Evolutionary conservation across 306 rosid genomes (phyloP).

Genomic region (Fagus sylvatica): DNA sequence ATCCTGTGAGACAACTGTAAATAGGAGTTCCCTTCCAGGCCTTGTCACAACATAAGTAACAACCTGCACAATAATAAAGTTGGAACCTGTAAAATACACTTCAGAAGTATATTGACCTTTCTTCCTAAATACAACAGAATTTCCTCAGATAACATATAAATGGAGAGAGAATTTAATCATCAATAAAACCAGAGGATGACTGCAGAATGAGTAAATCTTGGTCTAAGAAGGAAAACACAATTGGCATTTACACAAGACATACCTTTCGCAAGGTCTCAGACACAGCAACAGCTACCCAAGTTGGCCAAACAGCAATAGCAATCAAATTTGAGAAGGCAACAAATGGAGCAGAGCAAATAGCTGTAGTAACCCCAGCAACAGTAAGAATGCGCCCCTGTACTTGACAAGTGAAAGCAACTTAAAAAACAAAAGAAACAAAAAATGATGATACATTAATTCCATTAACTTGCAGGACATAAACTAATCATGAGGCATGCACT

Average conservation of each 20-base stretch:
- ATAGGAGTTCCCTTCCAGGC: conserved; percentile 93
- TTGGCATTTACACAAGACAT: conserved; percentile 15
- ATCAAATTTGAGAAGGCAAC: conserved; percentile 76
- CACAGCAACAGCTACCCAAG: conserved; percentile 76
- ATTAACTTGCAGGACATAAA: background rate
- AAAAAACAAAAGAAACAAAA: background rate
- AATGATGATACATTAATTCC: conserved; percentile 3
- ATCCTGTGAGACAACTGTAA: conserved; percentile 93
- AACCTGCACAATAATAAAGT: conserved; percentile 54
- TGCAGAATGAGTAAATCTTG: background rate
- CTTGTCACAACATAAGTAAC: conserved; percentile 88
- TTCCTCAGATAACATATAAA: background rate
- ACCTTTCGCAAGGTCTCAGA: conserved; percentile 94
- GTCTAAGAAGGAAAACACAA: conserved; percentile 10
- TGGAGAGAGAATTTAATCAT: background rate
- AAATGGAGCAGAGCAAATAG: conserved; percentile 81
- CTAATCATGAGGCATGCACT: background rate
- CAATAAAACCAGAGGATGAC: conserved; percentile 25
- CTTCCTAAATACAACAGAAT: conserved; percentile 9
- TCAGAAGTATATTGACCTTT: background rate
- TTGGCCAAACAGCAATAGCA: conserved; percentile 83
- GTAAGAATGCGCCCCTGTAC: conserved; percentile 94
- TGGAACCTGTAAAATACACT: conserved; percentile 18
- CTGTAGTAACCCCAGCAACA: conserved; percentile 79
- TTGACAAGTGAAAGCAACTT: conserved; percentile 26